Base-by-base conservation (phyloP, 1,284 basidiomycete genomes). In the Marasmius oreades region DNA sequence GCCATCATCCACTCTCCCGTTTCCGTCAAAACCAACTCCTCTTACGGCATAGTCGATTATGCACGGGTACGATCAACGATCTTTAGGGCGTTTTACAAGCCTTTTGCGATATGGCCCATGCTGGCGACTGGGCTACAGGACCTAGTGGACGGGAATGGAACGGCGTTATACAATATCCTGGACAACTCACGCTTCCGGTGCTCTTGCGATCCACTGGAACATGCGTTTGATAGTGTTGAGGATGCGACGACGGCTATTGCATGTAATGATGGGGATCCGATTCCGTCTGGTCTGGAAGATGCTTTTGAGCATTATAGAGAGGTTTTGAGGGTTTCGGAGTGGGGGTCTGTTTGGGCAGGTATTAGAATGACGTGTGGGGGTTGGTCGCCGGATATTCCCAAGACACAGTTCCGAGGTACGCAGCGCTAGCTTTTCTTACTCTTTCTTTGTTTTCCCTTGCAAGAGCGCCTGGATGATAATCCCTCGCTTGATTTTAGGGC, bases 21-120 rank as follows among this genome's bases (percentile, higher is more conserved):
- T 12, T 58, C 62, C 5, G 62, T 65, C 11, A 48, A 42, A 1
- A 59, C 58, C 3, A 12, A 28, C 4, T 47, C 28, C 0, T 46
- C 52, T 0, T 63, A 57, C 55, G 61, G 59, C 11, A 12, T 65
- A 20, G 59, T 64, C 23, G 60, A 62, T 26, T 63, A 59, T 22
- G 51, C 55, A 2, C 48, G 44, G 18, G 47, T 65, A 10, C 58
- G 59, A 12, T 6, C 18, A 1, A 45, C 39, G 0, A 56, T 64
- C 22, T 61, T 62, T 51, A 3, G 2, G 1, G 11, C 59, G 7
- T 50, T 65, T 8, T 64, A 62, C 42, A 20, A 52, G 1, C 64
- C 64, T 14, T 64, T 61, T 37, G 55, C 37, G 22, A 14, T 3
- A 20, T 64, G 58, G 31, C 47, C 55, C 0, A 7, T 23, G 5